Base-by-base conservation (phyloP, 2,329 filamentous ascomycete species). In the Botrytis byssoidea region DNA sequence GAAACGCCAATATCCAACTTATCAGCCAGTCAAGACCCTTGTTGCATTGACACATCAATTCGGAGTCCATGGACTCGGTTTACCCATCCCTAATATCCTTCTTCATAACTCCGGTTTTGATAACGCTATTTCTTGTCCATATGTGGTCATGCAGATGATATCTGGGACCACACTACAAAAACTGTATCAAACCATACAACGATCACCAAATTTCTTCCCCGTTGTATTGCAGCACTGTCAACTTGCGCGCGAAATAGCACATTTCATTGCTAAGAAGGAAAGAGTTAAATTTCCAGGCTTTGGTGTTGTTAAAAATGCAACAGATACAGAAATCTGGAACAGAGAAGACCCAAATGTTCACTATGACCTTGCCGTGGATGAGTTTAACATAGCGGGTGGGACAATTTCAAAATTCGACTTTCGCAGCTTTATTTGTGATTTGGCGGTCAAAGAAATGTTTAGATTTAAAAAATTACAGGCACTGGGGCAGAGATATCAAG, bases 361-460 rank as follows among this genome's bases (percentile, higher is more conserved):
- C 5, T 65, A 32, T 9, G 20, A 8, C 4, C 44, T 67, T 48
- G 32, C 14, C 0, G 64, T 67, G 32, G 22, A 32, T 14, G 1
- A 9, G 5, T 2, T 25, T 20, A 8, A 16, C 25, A n/a, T 51
- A 25, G 64, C 12, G 1, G 44, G 32, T 25, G 6, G 1, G 18
- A 5, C 7, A 2, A n/a, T 51, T 8, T 22, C 64, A 25, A n/a
- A 14, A n/a, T 22, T 25, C 32, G 6, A 1, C 7, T 37, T 51
- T 6, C 1, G 12, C 1, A 9, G 2, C 0, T 37, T 51, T 22
- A 20, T 67, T 22, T 0, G 7, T 35, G 5, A 20, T 1, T 9
- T 67, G 7, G 7, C 3, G 4, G 3, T 6, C 3, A 25, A 32
- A 22, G 44, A 44, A 10, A 1, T 20, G 14, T 0, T 12, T 5